These are phyloP conservation scores for Coemansia sp. DNA, from an alignment of 192 early-diverging fungal genomes.

Conservation along the genomic window DNA sequence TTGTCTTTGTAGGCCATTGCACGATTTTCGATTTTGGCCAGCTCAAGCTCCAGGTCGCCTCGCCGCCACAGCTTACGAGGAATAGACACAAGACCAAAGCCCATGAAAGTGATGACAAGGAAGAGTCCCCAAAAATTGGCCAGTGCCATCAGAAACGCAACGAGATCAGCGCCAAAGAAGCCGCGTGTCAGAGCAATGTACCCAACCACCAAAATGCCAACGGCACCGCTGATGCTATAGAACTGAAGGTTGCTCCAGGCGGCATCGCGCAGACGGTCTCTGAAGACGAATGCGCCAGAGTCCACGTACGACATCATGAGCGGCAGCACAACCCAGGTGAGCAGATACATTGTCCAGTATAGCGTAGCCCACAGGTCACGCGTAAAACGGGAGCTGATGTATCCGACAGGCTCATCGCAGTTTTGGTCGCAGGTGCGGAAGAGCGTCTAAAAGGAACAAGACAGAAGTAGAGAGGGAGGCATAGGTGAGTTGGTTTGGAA, in stretches of 20 bases:
- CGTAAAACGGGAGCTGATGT: constrained; percentile 70
- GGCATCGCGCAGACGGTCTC: constrained; percentile 67
- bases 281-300: constrained; percentile 79
- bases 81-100: constrained; percentile 88
- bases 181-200: constrained; percentile 68
- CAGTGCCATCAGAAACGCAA: constrained; percentile 84
- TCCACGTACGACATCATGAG: constrained; percentile 83
- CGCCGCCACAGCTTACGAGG: constrained; percentile 83
- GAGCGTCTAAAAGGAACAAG: constrained; percentile 58
- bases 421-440: constrained; percentile 64
- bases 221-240: constrained; percentile 68
- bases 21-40: constrained; percentile 65
- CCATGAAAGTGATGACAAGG: constrained; percentile 85
- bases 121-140: constrained; percentile 94
- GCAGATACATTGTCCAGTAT: constrained; percentile 88
- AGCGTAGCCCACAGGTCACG: constrained; percentile 76
- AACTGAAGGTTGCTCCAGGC: constrained; percentile 81
- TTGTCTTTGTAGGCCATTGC: constrained; percentile 77
- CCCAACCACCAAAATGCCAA: constrained; percentile 71
- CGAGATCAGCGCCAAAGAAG: constrained; percentile 55
- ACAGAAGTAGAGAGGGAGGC: not conserved
- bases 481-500: too few relatives aligned
- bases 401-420: constrained; percentile 77
- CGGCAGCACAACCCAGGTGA: constrained; percentile 85
- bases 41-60: constrained; percentile 61